Percentiles rank a stretch among this genome's conserved stretches.
Conservation (phyloP, 495 filamentous ascomycete genomes). For the Podospora anserina region DNA sequence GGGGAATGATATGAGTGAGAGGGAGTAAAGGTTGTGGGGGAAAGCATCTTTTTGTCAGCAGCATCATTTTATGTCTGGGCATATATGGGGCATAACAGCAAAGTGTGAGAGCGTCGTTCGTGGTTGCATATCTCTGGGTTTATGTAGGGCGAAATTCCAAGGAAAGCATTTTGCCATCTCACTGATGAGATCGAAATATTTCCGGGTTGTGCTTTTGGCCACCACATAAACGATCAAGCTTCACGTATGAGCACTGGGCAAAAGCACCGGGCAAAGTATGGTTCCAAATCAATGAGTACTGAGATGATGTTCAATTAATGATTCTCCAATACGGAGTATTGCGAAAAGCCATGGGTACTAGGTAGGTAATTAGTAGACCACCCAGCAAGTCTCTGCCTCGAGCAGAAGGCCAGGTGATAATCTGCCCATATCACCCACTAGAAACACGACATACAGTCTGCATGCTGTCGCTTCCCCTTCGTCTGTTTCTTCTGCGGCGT, state of each 20-base stretch:
- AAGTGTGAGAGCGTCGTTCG: too few relatives aligned
- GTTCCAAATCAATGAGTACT: background rate
- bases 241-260: too few relatives aligned
- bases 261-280: too few relatives aligned
- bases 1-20: background rate
- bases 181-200: too few relatives aligned
- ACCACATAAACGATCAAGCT: too few relatives aligned
- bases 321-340: too few relatives aligned
- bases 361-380: background rate
- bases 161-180: background rate
- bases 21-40: background rate
- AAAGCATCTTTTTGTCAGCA: background rate
- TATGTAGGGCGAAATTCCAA: background rate
- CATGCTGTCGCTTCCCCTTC: background rate
- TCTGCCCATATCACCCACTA: background rate
- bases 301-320: too few relatives aligned
- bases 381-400: background rate
- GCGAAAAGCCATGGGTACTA: too few relatives aligned
- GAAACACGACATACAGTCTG: background rate
- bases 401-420: background rate
- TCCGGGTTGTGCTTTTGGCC: too few relatives aligned
- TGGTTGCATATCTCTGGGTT: background rate
- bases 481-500: background rate
- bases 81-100: background rate
- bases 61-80: background rate